A percentile compares a stretch with the other conserved stretches of the same genome.
These are phyloP conservation scores for Coniferiporia weirii DNA, from an alignment of 1,284 basidiomycete genomes.

Conservation along the genomic window DNA sequence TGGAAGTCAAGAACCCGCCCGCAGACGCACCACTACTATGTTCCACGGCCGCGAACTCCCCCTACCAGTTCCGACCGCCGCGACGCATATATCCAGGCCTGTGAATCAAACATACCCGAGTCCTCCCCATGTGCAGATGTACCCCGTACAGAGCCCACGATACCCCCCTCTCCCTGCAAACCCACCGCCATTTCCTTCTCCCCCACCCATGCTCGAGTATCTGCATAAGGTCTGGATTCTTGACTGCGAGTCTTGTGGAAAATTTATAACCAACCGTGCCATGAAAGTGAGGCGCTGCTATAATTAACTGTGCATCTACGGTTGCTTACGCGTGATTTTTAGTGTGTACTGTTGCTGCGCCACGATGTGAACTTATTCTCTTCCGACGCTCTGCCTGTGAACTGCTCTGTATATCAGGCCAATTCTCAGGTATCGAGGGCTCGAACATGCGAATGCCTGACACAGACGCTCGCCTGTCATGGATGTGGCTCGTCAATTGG, in stretches of 20 bases:
- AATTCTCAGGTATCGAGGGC: conserved; percentile 40
- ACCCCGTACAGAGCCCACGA: neutral
- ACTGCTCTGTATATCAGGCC: conserved; percentile 54
- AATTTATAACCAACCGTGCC: conserved; percentile 76
- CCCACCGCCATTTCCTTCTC: conserved; percentile 36
- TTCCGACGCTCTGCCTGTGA: conserved; percentile 75
- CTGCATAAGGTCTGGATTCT: conserved; percentile 75
- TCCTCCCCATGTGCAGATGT: conserved; percentile 24
- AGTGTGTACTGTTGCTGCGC: conserved; percentile 79
- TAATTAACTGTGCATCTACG: neutral
- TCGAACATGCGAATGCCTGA: conserved; percentile 64
- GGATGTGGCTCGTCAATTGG: conserved; percentile 73
- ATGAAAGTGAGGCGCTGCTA: conserved; percentile 60
- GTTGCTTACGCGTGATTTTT: conserved; percentile 4
- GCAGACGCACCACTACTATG: neutral
- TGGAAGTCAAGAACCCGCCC: neutral
- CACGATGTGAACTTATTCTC: conserved; percentile 82
- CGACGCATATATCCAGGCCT: neutral
- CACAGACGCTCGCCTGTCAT: conserved; percentile 76
- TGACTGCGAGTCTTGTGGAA: conserved; percentile 69
- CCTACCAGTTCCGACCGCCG: neutral
- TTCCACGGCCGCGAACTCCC: conserved; percentile 9
- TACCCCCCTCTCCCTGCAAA: neutral
- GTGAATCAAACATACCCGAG: conserved; percentile 5
- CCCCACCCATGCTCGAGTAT: conserved; percentile 35